phyloP scores from a whole-genome alignment of 2,329 filamentous ascomycete species.

The Sporothrix humicola region DNA sequence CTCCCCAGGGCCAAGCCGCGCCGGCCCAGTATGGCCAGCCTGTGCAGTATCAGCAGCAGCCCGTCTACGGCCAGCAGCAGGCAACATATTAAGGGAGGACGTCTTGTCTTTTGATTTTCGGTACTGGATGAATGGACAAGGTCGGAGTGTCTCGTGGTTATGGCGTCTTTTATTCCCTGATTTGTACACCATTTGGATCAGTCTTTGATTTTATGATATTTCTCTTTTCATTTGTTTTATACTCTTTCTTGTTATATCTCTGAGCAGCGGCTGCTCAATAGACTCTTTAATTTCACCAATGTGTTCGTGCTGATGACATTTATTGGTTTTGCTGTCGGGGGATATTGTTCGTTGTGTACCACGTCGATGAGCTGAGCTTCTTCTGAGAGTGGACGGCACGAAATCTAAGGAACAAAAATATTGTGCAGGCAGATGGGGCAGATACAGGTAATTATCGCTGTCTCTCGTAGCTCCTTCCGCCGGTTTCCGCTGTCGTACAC shows the following conservation, averaged over 20 bases:
- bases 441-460: too few species aligned
- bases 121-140: too few species aligned
- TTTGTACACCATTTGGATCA: background rate
- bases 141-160: too few species aligned
- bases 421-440: background rate
- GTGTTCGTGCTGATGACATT: too few species aligned
- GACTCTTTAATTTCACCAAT: background rate
- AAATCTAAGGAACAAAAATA: background rate
- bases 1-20: background rate
- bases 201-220: background rate
- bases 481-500: background rate
- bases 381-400: too few species aligned
- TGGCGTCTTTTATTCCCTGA: too few species aligned
- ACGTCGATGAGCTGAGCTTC: too few species aligned
- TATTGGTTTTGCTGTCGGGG: too few species aligned
- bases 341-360: too few species aligned
- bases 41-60: constrained; percentile 29
- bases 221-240: background rate
- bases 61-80: constrained; percentile 31
- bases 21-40: constrained; percentile 7
- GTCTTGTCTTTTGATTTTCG: too few species aligned
- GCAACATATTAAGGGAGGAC: constrained; percentile 10
- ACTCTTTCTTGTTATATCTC: background rate
- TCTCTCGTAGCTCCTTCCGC: too few species aligned
- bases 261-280: background rate